Percentiles rank a stretch among this genome's conserved stretches.
These are phyloP conservation scores for Penicillium sp. DNA, from an alignment of 2,329 filamentous ascomycete species.

Conservation along the genomic window DNA sequence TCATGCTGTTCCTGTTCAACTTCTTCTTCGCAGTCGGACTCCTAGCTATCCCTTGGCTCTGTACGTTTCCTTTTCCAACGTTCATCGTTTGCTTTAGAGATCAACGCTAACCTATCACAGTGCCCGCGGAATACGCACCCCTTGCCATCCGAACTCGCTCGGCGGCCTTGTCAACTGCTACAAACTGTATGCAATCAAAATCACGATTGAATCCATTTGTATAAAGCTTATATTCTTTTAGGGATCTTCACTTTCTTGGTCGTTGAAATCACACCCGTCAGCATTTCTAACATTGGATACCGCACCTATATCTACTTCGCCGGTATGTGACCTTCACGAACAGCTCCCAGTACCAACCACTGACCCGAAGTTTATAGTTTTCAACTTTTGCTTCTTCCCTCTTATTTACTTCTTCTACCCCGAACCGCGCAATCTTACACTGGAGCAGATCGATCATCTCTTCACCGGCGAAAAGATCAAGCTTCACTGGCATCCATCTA, in stretches of 20 bases:
- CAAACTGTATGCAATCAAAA: conserved; percentile 43
- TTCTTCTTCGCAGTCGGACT: conserved; percentile 57
- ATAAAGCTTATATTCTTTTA: conserved; percentile 3
- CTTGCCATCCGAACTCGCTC: conserved; percentile 55
- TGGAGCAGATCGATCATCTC: conserved; percentile 43
- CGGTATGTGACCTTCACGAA: conserved; percentile 18
- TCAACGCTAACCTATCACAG: conserved; percentile 11
- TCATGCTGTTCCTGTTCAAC: conserved; percentile 61
- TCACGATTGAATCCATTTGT: too few species aligned
- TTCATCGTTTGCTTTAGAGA: neutral
- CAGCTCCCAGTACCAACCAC: neutral
- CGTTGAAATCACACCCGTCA: conserved; percentile 51
- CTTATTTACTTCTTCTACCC: conserved; percentile 50
- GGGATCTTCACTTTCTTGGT: conserved; percentile 55
- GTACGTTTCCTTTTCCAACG: conserved; percentile 20
- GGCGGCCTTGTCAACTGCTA: conserved; percentile 54
- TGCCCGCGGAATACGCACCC: conserved; percentile 52
- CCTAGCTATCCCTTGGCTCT: conserved; percentile 50
- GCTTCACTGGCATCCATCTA: conserved; percentile 35
- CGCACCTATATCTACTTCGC: conserved; percentile 51
- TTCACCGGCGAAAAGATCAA: conserved; percentile 38
- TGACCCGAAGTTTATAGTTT: conserved; percentile 26
- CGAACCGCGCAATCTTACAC: conserved; percentile 36
- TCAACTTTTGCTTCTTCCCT: conserved; percentile 56
- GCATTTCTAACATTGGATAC: conserved; percentile 46